Evolutionary conservation across 805 yeast species (phyloP), one percentile per base, ranked within the genome.

Genomic region (Starmerella riodocensis): DNA sequence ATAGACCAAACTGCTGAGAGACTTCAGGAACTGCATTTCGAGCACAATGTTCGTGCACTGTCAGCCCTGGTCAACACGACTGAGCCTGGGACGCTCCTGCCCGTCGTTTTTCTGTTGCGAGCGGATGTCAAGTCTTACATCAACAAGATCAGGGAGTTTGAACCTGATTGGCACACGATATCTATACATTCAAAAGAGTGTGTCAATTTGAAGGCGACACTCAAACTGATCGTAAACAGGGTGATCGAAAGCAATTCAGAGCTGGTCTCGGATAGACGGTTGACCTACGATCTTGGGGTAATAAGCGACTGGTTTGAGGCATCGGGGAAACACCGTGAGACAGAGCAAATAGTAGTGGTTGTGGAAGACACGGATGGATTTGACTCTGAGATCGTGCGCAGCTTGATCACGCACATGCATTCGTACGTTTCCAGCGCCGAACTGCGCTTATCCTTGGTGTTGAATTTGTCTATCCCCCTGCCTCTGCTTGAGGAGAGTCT

Each of bases 341-440:
- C 42, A 7, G 34, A 41, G 14, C 30, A 36, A 1, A 39, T 57
- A 28, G 38, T 62, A 18, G 57, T 59, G 8, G 40, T 57, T 12
- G 40, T 63, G 2, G 64, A 63, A 20, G 66, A 63, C 42, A 57
- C 64, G 4, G 66, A 62, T 23, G 53, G 63, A 8, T 64, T 62
- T 45, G 58, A 56, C 4, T 37, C 45, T 3, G 37, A 42, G 2
- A 43, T 62, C 2, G 36, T 63, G 4, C 31, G 58, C 1, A 54
- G 50, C 3, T 43, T 61, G 20, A 45, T 62, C 13, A 39, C 42
- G 11, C 51, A 60, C 48, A 48, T 62, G 46, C 56, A 54, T 34
- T 43, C 58, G 2, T 63, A 62, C 39, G 47, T 51, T 4, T 23
- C 36, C 7, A 26, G 16, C 27, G 39, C 45, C 14, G 44, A 41